Evolutionary conservation across 805 yeast species (phyloP), one percentile per base, ranked within the genome.

Genomic region (Ogataea methylovora): DNA sequence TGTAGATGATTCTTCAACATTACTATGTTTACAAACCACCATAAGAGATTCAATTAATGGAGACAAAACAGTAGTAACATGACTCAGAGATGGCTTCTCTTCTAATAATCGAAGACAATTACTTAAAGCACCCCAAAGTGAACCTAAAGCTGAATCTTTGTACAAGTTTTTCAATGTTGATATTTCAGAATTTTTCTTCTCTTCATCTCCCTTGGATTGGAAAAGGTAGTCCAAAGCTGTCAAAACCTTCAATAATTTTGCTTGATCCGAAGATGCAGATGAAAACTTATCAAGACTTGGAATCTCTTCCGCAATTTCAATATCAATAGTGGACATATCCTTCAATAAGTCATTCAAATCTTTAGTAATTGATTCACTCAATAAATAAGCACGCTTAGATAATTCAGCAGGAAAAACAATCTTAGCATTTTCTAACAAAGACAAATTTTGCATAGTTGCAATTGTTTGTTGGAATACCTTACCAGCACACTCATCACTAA

Each of bases 1-100:
- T 7, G 67, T 61, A 41, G 65, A 79, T 37, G 69, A 58, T 34
- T 73, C 80, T 48, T 69, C 71, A 27, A 76, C 79, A 40, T 72
- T 72, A 45, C 85, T 75, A 49, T 84, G 94, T 50, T 88, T 88
- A 59, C 95, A 87, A n/a, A 92, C 92, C 32, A 90, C 95, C 94
- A 92, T 86, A 37, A 92, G 65, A 0, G 95, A 79, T 54, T 90
- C 98, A 40, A 90, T 85, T 40, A 87, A 58, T 0, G 97, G 97
- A 17, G 90, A 63, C 17, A 88, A 59, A 1, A 84, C 80, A 1
- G 94, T 81, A 0, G 95, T 87, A 29, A 85, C 74, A 30, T 76
- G 76, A 16, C 73, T 61, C 42, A 79, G 59, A 12, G 65, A 64
- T 12, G 71, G 66, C 27, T 72, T 70, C 16, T 71, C 76, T 48